Base-by-base conservation (phyloP, 768 basidiomycete genomes). In the Suillus plorans region DNA sequence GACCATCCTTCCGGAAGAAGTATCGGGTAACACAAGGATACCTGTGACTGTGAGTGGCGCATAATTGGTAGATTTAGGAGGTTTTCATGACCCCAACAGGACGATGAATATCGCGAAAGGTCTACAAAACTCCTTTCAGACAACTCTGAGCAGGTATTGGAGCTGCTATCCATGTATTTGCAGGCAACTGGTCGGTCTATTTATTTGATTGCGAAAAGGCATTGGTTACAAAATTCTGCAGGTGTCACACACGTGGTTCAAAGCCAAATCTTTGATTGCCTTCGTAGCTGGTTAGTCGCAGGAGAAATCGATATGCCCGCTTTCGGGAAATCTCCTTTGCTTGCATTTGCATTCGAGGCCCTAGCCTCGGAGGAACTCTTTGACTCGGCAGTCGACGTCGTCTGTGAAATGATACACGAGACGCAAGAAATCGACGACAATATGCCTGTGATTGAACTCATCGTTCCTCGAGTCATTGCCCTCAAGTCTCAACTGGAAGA, bases 401-500 rank as follows among this genome's bases (percentile, higher is more conserved):
- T 99, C 64, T 96, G 94, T 76, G 95, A 97, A 74, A 79, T 98
- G 70, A 94, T 99, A 62, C 97, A 99, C 77, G 97, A 99, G 76
- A 99, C 97, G 0, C 96, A 98, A 77, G 97, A 99, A 77, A 85
- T 97, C 37, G 91, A 97, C 66, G 97, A 98, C 37, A 95, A 94
- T 72, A 92, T 96, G 87, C 77, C 85, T 25, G 87, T 92, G 68
- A 95, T 99, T 70, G 85, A 97, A 72, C 81, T 89, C 65, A 89
- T 99, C 63, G 89, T 99, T 1, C 95, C 95, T 1, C 84, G 87
- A n/a, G 82, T 99, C 52, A 89, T 97, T 63, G 86, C 83, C 12
- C 78, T 99, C 36, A 86, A 84, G 65, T 81, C 87, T 2, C 81
- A 83, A 62, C 79, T 99, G 49, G 75, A 80, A 20, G 82, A 82